Conservation (phyloP, 768 basidiomycete species). For the Trametes coccinea region DNA sequence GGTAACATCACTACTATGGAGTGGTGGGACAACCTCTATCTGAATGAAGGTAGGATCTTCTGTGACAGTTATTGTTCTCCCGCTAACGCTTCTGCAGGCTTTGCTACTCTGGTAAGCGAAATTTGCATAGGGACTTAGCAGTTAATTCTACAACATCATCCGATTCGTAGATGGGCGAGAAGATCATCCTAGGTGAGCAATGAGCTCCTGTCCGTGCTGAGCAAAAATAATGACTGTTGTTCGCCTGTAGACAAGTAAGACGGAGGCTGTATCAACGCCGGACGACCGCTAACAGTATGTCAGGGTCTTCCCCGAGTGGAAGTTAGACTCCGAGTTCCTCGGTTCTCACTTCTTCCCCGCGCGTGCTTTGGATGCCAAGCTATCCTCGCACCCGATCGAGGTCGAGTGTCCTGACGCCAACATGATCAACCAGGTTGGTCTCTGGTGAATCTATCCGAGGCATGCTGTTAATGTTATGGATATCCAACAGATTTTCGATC, state of each 20-base stretch:
- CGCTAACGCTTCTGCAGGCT: constrained; percentile 45
- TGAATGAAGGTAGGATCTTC: constrained; percentile 64
- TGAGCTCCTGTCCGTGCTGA: neutral
- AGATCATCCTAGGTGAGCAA: constrained; percentile 72
- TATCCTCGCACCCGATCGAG: constrained; percentile 91
- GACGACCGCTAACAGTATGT: neutral
- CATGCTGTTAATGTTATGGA: neutral
- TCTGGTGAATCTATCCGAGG: neutral
- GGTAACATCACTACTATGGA: constrained; percentile 94
- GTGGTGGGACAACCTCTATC: constrained; percentile 87
- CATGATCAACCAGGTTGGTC: constrained; percentile 69
- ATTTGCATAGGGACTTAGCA: too few relatives aligned
- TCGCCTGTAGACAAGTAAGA: constrained; percentile 48
- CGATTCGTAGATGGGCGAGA: constrained; percentile 72
- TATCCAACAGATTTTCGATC: constrained; percentile 77
- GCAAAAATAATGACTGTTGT: neutral
- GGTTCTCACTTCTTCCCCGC: constrained; percentile 71
- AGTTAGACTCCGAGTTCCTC: constrained; percentile 79
- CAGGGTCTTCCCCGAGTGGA: constrained; percentile 87
- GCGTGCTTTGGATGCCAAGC: constrained; percentile 80
- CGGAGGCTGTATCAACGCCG: too few relatives aligned
- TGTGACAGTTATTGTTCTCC: too few relatives aligned
- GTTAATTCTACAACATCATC: too few relatives aligned
- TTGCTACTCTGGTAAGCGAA: constrained; percentile 65
- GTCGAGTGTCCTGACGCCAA: constrained; percentile 90